Conservation (phyloP, 768 basidiomycete species). For the Neoboletus magnificus region DNA sequence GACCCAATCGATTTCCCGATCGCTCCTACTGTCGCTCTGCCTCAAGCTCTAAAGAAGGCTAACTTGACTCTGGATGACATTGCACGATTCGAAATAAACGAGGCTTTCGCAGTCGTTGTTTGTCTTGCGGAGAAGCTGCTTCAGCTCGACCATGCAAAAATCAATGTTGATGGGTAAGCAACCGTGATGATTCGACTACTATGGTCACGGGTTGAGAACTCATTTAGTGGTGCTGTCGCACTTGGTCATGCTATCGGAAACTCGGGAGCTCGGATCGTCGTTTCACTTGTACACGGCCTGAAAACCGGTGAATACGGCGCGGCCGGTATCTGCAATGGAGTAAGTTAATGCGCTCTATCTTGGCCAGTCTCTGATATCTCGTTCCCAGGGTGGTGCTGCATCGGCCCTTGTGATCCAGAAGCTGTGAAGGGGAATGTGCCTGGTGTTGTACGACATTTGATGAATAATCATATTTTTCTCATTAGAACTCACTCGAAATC, state of each 20-base stretch:
- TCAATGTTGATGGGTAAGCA: slow-evolving; percentile 84
- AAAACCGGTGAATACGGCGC: slow-evolving; percentile 92
- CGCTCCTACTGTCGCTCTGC: slow-evolving; percentile 90
- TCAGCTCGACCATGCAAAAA: slow-evolving; percentile 77
- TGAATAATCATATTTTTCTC: slow-evolving; percentile 15
- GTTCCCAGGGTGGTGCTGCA: slow-evolving; percentile 79
- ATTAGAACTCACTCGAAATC: slow-evolving; percentile 2
- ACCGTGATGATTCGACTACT: background rate
- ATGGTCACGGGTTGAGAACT: slow-evolving; percentile 4
- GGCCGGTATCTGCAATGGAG: slow-evolving; percentile 96
- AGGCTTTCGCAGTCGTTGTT: slow-evolving; percentile 95
- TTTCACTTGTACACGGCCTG: slow-evolving; percentile 88
- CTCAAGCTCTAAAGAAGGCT: slow-evolving; percentile 82
- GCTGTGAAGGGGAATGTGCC: slow-evolving; percentile 46
- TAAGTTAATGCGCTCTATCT: slow-evolving; percentile 40
- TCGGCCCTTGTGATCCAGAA: slow-evolving; percentile 89
- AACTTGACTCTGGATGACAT: slow-evolving; percentile 82
- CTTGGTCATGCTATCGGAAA: slow-evolving; percentile 96
- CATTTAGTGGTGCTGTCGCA: slow-evolving; percentile 86
- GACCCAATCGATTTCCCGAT: slow-evolving; percentile 97
- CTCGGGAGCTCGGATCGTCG: slow-evolving; percentile 91
- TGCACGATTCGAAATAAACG: slow-evolving; percentile 92
- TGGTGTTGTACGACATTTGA: slow-evolving; percentile 15
- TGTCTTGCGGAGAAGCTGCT: slow-evolving; percentile 88
- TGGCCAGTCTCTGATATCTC: slow-evolving; percentile 13